These are phyloP conservation scores for Penicillium oxalicum DNA, from an alignment of 2,329 filamentous ascomycete genomes.

Conservation along the genomic window DNA sequence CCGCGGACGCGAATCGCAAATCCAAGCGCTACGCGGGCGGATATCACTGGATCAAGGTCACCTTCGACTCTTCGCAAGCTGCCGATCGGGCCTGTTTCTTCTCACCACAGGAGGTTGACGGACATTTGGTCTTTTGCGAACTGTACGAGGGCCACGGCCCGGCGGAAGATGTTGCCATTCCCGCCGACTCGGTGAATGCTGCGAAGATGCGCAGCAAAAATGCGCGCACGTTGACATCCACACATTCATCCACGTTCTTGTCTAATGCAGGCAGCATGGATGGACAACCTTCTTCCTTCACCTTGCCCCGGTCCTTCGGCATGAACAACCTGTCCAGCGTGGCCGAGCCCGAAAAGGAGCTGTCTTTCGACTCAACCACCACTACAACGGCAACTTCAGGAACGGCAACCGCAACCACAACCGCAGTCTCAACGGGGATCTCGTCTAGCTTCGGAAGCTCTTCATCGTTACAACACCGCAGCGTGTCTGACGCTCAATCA, in stretches of 20 bases:
- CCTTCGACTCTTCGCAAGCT: conserved; percentile 67
- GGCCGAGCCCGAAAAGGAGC: conserved; percentile 26
- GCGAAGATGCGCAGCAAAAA: conserved; percentile 23
- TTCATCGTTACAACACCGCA: conserved; percentile 26
- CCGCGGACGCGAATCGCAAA: conserved; percentile 66
- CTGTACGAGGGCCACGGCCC: conserved; percentile 61
- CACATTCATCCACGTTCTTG: conserved; percentile 33
- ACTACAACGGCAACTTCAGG: conserved; percentile 40
- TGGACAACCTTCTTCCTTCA: conserved; percentile 25
- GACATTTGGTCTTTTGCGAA: conserved; percentile 65
- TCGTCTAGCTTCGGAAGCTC: conserved; percentile 11
- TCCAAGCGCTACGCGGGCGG: conserved; percentile 78
- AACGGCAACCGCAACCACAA: conserved; percentile 30
- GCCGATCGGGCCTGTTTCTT: conserved; percentile 64
- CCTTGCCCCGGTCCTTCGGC: conserved; percentile 37
- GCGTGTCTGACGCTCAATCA: conserved; percentile 18
- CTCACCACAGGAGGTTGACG: conserved; percentile 66
- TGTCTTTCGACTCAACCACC: conserved; percentile 32
- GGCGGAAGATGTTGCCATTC: conserved; percentile 57
- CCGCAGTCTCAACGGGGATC: conserved; percentile 20
- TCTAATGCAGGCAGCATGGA: conserved; percentile 23
- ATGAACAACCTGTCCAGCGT: conserved; percentile 33
- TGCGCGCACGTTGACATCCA: conserved; percentile 31
- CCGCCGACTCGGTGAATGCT: conserved; percentile 39
- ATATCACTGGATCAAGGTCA: conserved; percentile 86